Evolutionary conservation across 108 stramenopile genomes (phyloP), one percentile per base, ranked within the genome.

Genomic region (Nitzschia sp.): DNA sequence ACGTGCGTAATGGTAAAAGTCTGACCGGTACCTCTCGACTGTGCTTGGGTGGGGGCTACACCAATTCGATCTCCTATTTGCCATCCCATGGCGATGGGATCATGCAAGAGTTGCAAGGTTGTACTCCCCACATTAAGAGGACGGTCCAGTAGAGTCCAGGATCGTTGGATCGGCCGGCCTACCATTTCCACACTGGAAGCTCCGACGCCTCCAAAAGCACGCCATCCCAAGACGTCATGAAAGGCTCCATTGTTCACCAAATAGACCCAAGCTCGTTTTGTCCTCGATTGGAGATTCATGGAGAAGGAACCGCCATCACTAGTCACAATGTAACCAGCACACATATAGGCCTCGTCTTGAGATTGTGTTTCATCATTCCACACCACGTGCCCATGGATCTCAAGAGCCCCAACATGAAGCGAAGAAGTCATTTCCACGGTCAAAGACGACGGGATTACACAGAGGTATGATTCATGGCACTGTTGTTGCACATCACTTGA

Each of bases 31-130:
- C 85, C 85, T 25, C 50, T 57, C 22, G 81, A 66, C 21, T 35
- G 35, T 23, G 33, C 44, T 63, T 68, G 70, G 29, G 79, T 85
- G 19, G 80, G 80, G 1, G 85, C 63, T n/a, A 85, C 61, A 26
- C 72, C 75, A 54, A 85, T 79, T 0, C 85, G 81, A 72, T 85
- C 85, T 16, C 85, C 85, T 16, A 80, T 71, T 50, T 59, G 64
- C 83, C 83, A 84, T 29, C 77, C 81, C 85, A 85, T 85, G 44
- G 71, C 44, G 11, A 60, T 36, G 3, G 85, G 75, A 45, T 77
- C 41, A 48, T 85, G 85, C 79, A 85, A 64, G 25, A 85, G 58
- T 28, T 50, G 52, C 41, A 85, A 71, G 33, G 53, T 66, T 11
- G 48, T 55, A 28, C 50, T 45, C 17, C 81, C 85, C 16, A 28